phyloP scores from a whole-genome alignment of 1,284 basidiomycete species.

The Agroathelia rolfsii region DNA sequence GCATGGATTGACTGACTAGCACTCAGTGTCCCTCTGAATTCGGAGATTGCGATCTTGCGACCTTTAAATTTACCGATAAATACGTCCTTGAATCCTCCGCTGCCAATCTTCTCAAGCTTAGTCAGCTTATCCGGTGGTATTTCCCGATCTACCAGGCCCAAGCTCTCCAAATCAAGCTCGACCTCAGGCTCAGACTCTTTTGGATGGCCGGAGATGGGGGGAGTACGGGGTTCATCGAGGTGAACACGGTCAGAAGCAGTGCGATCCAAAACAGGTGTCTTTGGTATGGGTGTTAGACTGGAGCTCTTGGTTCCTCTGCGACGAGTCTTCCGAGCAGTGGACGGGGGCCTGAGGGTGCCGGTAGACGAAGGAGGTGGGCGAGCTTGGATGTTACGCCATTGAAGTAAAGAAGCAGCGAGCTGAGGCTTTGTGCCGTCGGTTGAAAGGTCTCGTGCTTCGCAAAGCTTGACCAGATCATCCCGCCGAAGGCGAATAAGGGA shows the following conservation, averaged over 20 bases:
- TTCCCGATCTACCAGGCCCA: constrained; percentile 92
- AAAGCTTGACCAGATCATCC: constrained; percentile 81
- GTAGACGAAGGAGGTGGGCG: constrained; percentile 54
- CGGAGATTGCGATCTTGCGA: constrained; percentile 87
- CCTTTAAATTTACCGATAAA: constrained; percentile 85
- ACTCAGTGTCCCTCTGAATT: constrained; percentile 91
- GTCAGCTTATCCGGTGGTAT: constrained; percentile 85
- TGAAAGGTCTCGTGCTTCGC: constrained; percentile 75
- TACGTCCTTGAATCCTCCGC: constrained; percentile 98
- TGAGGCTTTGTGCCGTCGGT: constrained; percentile 84
- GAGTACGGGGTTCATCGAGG: constrained; percentile 59
- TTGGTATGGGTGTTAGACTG: constrained; percentile 35
- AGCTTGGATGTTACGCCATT: constrained; percentile 71
- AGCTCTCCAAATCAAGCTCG: constrained; percentile 84
- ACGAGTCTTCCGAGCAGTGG: constrained; percentile 36
- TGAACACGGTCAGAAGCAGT: constrained; percentile 49
- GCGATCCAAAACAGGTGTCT: constrained; percentile 54
- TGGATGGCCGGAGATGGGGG: constrained; percentile 35
- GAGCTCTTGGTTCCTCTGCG: constrained; percentile 38
- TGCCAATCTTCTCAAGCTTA: constrained; percentile 95
- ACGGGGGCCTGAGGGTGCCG: constrained; percentile 60
- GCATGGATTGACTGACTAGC: constrained; percentile 58
- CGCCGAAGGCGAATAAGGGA: constrained; percentile 73
- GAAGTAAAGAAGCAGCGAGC: constrained; percentile 75
- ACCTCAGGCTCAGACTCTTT: constrained; percentile 71